A percentile compares a stretch with the other conserved stretches of the same genome.
Conservation (phyloP, 148 eudicot species). For the Pouteria glomerata region DNA sequence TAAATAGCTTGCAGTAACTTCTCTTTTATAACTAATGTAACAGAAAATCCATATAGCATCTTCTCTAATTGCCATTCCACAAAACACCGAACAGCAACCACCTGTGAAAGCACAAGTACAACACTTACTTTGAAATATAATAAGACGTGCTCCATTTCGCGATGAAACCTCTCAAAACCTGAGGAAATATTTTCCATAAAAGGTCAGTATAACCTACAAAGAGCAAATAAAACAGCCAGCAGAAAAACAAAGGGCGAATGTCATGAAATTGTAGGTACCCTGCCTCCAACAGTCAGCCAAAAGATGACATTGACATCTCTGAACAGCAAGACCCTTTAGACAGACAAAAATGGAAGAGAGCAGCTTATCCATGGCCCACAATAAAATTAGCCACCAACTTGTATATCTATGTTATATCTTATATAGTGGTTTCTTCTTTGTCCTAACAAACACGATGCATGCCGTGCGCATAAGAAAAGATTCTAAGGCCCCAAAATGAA, state of each 20-base stretch:
- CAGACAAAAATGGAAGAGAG: conserved; percentile 11
- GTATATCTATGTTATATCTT: conserved; percentile 1
- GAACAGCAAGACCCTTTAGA: conserved; percentile 17
- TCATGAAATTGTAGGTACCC: background rate
- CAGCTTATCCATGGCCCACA: conserved; percentile 30
- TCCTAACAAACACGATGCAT: conserved; percentile 8
- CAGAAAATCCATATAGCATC: conserved; percentile 1
- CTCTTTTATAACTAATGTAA: conserved; percentile 2
- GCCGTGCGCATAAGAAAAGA: background rate
- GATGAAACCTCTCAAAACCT: conserved; percentile 6
- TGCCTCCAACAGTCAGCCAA: background rate
- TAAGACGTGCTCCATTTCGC: background rate
- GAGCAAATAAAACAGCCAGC: background rate
- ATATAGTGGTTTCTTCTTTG: conserved; percentile 1
- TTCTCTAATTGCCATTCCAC: conserved; percentile 11
- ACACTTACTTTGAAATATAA: background rate
- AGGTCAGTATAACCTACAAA: background rate
- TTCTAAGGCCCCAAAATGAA: conserved; percentile 55
- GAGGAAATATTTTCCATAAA: background rate
- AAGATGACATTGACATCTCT: conserved; percentile 14
- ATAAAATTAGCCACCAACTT: conserved; percentile 38
- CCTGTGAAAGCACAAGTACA: conserved; percentile 10
- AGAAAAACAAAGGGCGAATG: background rate
- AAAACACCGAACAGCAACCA: conserved; percentile 9
- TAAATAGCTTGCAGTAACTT: conserved; percentile 3